Evolutionary conservation across 2,329 filamentous ascomycete genomes (phyloP).

Genomic region (Cytospora piceae): DNA sequence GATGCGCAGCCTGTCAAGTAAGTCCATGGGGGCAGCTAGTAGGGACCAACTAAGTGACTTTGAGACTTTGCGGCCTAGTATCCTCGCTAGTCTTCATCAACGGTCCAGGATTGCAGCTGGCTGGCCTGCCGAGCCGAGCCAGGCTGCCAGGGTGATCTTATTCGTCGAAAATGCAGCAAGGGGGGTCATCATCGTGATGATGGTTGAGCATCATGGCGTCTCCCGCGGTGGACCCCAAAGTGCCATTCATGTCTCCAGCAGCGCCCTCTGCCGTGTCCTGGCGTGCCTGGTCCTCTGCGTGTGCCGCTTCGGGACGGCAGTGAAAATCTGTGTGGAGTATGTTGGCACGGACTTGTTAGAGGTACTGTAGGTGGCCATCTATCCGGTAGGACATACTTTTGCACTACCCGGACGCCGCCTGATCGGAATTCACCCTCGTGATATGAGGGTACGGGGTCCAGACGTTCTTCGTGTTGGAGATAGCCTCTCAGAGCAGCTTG

Average conservation of each 20-base stretch:
- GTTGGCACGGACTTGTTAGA: background rate
- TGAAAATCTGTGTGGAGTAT: constrained; percentile 8
- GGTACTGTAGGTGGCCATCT: background rate
- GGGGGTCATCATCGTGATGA: constrained; percentile 8
- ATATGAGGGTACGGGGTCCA: background rate
- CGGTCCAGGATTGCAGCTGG: constrained; percentile 7
- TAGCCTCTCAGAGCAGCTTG: background rate
- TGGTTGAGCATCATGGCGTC: constrained; percentile 1
- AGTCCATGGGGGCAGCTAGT: constrained; percentile 16
- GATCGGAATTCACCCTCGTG: background rate
- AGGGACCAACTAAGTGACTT: constrained; percentile 17
- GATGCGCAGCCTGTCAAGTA: constrained; percentile 4
- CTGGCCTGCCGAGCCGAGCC: constrained; percentile 14
- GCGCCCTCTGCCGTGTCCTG: constrained; percentile 17
- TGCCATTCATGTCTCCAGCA: constrained; percentile 15
- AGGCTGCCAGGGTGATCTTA: background rate
- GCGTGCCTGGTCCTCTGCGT: background rate
- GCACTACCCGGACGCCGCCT: background rate
- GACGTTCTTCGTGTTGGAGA: background rate
- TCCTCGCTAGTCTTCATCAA: constrained; percentile 13
- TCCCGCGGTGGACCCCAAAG: constrained; percentile 1
- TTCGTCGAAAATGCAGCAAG: constrained; percentile 23
- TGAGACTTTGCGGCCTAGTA: constrained; percentile 7
- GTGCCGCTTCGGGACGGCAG: constrained; percentile 8
- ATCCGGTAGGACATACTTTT: background rate